Conservation (phyloP, 2,329 filamentous ascomycete genomes). For the Fusarium pseudograminearum region DNA sequence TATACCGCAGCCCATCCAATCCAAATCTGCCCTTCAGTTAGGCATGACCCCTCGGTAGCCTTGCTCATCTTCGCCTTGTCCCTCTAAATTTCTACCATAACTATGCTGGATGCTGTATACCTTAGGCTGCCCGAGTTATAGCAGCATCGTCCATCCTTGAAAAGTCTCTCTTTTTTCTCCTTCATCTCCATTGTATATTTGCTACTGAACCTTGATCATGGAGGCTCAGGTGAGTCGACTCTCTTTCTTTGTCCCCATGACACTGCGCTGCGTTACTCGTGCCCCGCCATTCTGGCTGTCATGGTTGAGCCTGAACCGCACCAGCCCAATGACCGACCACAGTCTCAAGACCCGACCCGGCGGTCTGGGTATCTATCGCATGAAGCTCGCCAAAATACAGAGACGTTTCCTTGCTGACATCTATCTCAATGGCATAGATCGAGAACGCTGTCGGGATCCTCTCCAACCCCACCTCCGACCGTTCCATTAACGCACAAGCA, state of each 20-base stretch:
- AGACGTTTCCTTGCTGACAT: slow-evolving; percentile 24
- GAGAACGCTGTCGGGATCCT: slow-evolving; percentile 96
- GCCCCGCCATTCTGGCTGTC: slow-evolving; percentile 48
- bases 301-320: slow-evolving; percentile 37
- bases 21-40: slow-evolving; percentile 35
- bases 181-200: slow-evolving; percentile 8
- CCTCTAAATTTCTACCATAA: slow-evolving; percentile 48
- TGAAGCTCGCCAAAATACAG: slow-evolving; percentile 22
- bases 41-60: slow-evolving; percentile 59
- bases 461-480: slow-evolving; percentile 83
- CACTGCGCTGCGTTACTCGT: slow-evolving; percentile 39
- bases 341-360: slow-evolving; percentile 26
- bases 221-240: slow-evolving; percentile 60
- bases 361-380: slow-evolving; percentile 12
- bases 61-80: slow-evolving; percentile 48
- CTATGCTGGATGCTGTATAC: slow-evolving; percentile 58
- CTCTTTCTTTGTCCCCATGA: slow-evolving; percentile 43
- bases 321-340: slow-evolving; percentile 40
- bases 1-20: slow-evolving; percentile 35
- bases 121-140: slow-evolving; percentile 59
- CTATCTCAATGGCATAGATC: slow-evolving; percentile 67
- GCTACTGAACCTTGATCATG: slow-evolving; percentile 54
- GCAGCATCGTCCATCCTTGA: slow-evolving; percentile 52
- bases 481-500: slow-evolving; percentile 81
- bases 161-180: slow-evolving; percentile 6